These are phyloP conservation scores for Barnettozyma sucrosica DNA, from an alignment of 805 yeast species.

Conservation along the genomic window DNA sequence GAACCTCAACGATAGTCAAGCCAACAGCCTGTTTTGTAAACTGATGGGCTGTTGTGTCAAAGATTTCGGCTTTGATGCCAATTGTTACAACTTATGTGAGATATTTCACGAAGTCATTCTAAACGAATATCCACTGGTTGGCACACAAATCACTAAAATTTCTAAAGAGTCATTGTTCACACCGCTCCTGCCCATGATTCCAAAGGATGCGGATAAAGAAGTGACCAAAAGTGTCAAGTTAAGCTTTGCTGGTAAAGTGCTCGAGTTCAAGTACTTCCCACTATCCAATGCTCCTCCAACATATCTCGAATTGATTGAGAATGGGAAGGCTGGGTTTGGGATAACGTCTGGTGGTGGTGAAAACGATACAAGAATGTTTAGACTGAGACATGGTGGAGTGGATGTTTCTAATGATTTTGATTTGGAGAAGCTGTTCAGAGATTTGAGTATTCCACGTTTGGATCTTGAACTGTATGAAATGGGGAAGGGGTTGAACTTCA, in stretches of 20 bases:
- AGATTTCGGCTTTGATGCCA: slow-evolving; percentile 74
- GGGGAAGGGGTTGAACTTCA: slow-evolving; percentile 15
- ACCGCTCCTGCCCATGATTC: slow-evolving; percentile 28
- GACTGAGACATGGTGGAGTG: slow-evolving; percentile 15
- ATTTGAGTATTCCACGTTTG: slow-evolving; percentile 7
- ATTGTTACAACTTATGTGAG: slow-evolving; percentile 62
- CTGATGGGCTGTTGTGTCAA: slow-evolving; percentile 65
- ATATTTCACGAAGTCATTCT: slow-evolving; percentile 55
- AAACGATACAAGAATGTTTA: slow-evolving; percentile 10
- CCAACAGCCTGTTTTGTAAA: slow-evolving; percentile 49
- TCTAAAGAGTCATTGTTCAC: slow-evolving; percentile 22
- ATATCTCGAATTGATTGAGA: slow-evolving; percentile 66
- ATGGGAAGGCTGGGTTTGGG: slow-evolving; percentile 63
- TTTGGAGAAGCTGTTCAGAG: slow-evolving; percentile 19
- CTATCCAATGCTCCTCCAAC: slow-evolving; percentile 76
- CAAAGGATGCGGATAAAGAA: slow-evolving; percentile 31
- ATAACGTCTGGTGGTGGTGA: slow-evolving; percentile 8
- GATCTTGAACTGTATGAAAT: slow-evolving; percentile 22
- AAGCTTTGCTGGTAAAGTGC: slow-evolving; percentile 45
- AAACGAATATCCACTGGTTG: slow-evolving; percentile 59
- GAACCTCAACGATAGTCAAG: slow-evolving; percentile 42
- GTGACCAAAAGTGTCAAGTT: slow-evolving; percentile 37
- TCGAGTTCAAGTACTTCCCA: slow-evolving; percentile 62
- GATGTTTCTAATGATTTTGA: slow-evolving; percentile 15
- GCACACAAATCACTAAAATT: slow-evolving; percentile 32